Evolutionary conservation across 495 filamentous ascomycete genomes (phyloP).

Genomic region (Xanthoparmelia taractica): DNA sequence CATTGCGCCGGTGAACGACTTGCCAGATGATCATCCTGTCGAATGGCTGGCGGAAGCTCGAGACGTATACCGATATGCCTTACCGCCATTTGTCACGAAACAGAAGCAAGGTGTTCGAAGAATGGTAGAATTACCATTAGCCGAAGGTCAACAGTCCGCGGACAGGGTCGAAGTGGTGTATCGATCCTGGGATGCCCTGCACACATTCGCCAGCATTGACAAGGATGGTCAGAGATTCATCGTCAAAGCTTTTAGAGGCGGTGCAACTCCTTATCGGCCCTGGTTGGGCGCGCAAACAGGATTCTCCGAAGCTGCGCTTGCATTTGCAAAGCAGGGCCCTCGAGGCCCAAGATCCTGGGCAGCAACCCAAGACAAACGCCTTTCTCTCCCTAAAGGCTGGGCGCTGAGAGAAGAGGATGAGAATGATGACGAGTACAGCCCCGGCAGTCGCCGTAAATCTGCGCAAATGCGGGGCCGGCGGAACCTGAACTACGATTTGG

Average conservation of each 20-base stretch:
- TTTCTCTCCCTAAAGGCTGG: background rate
- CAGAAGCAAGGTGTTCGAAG: background rate
- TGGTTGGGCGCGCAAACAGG: background rate
- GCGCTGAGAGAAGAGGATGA: background rate
- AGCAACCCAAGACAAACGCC: background rate
- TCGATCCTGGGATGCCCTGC: background rate
- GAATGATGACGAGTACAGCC: background rate
- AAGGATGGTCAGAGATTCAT: background rate
- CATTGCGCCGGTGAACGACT: background rate
- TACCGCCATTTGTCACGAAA: background rate
- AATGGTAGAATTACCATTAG: background rate
- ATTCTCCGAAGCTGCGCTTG: background rate
- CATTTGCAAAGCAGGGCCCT: background rate
- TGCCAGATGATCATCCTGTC: slow-evolving; percentile 1
- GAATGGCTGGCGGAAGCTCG: background rate
- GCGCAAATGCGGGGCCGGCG: background rate
- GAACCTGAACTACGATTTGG: background rate
- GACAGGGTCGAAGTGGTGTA: background rate
- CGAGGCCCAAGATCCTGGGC: background rate
- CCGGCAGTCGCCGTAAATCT: background rate
- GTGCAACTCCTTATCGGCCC: background rate
- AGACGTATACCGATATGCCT: background rate
- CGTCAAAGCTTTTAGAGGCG: background rate
- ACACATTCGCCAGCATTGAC: slow-evolving; percentile 2
- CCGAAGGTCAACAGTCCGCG: background rate